A percentile compares a stretch with the other conserved stretches of the same genome.
Conservation (phyloP, 345 rosid species). For the Camelina sativa region DNA sequence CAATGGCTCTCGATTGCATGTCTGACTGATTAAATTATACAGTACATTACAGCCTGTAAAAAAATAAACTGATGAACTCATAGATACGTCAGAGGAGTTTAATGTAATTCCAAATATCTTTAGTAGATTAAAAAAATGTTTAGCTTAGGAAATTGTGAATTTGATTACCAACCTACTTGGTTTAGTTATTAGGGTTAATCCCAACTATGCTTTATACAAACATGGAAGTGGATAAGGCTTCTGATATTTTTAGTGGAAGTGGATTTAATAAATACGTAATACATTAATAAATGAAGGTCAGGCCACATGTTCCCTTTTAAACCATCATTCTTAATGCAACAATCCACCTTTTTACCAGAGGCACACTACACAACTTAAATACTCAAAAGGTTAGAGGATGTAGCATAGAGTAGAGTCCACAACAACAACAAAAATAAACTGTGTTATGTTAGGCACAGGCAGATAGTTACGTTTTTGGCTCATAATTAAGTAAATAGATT, state of each 20-base stretch:
- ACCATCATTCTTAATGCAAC: conserved; percentile 5
- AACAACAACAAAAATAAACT: too few species aligned
- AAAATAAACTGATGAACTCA: background rate
- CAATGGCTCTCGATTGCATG: conserved; percentile 22
- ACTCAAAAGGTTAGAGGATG: too few species aligned
- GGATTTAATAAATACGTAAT: background rate
- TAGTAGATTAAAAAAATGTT: background rate
- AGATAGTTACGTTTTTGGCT: too few species aligned
- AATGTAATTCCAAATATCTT: background rate
- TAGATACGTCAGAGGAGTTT: background rate
- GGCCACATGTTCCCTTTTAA: background rate
- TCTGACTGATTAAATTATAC: conserved; percentile 22
- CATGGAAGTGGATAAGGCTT: conserved; percentile 14
- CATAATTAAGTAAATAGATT: too few species aligned
- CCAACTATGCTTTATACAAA: background rate
- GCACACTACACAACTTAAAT: too few species aligned
- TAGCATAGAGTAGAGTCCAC: too few species aligned
- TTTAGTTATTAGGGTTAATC: conserved; percentile 1
- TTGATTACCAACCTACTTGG: background rate
- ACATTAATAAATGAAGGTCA: background rate
- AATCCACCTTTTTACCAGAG: too few species aligned
- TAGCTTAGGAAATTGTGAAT: conserved; percentile 12
- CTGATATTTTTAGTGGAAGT: background rate
- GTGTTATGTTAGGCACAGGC: too few species aligned
- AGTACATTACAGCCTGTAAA: background rate